These are phyloP conservation scores for Chlorella sp. DNA, from an alignment of 139 green algal genomes.

Conservation along the genomic window DNA sequence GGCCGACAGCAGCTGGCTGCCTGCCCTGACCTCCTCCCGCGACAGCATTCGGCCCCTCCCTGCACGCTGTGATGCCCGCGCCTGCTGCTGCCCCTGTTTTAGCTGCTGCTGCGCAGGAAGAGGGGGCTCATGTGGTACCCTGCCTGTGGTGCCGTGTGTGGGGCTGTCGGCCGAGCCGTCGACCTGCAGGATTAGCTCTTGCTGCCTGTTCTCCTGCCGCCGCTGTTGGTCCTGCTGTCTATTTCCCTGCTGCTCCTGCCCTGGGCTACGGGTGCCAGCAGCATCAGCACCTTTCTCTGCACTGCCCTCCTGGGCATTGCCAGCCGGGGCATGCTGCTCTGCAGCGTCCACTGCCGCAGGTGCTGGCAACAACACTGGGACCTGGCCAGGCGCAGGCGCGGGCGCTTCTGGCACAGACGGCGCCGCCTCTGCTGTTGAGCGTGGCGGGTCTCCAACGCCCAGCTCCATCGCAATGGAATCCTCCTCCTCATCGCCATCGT, in stretches of 20 bases:
- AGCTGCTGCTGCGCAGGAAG: neutral
- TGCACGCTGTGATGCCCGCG: neutral
- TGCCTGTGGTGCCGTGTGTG: no score
- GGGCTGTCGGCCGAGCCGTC: no score
- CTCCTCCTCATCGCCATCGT: neutral
- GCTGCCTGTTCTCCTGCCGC: neutral
- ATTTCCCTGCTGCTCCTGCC: neutral
- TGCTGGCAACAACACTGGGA: slow-evolving; percentile 1
- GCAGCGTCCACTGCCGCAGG: slow-evolving; percentile 8
- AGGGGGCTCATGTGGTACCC: no score
- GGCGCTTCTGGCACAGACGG: neutral
- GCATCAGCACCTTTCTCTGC: no score
- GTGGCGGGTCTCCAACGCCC: neutral
- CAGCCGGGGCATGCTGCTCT: neutral
- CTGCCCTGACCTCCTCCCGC: neutral
- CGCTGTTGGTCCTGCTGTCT: neutral
- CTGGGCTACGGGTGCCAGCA: neutral
- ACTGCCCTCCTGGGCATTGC: neutral
- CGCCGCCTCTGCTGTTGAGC: no score
- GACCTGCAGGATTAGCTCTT: no score
- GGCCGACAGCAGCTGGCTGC: slow-evolving; percentile 7
- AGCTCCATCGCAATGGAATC: neutral
- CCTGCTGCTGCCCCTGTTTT: neutral
- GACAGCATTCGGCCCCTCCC: neutral
- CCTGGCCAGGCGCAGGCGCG: neutral